Evolutionary conservation across 2,329 filamentous ascomycete genomes (phyloP).

Genomic region (Sclerotinia spermophila): DNA sequence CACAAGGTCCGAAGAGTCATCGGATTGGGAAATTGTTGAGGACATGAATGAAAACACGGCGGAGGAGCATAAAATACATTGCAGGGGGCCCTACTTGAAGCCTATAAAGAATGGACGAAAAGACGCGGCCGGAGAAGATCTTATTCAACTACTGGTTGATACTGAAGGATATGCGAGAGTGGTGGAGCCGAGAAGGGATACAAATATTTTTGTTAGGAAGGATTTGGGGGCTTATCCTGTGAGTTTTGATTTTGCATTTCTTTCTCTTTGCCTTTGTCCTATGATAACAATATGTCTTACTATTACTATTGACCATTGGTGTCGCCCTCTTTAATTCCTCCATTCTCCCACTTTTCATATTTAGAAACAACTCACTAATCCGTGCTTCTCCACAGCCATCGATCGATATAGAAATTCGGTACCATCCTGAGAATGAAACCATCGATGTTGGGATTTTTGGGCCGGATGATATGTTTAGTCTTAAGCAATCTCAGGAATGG

Average conservation of each 20-base stretch:
- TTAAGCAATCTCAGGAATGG: slow-evolving; percentile 24
- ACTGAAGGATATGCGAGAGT: neutral
- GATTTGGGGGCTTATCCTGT: slow-evolving; percentile 28
- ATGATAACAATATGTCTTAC: neutral
- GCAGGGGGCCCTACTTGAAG: neutral
- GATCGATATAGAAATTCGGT: slow-evolving; percentile 36
- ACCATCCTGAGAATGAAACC: slow-evolving; percentile 21
- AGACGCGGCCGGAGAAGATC: too few species aligned
- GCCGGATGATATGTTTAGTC: slow-evolving; percentile 25
- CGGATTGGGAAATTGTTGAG: slow-evolving; percentile 15
- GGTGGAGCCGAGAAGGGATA: neutral
- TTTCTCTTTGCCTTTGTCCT: neutral
- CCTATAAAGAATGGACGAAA: neutral
- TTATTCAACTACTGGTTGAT: neutral
- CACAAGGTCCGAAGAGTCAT: slow-evolving; percentile 12
- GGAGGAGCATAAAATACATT: neutral
- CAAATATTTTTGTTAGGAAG: neutral
- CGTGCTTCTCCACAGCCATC: slow-evolving; percentile 29
- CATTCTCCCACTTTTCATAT: too few species aligned
- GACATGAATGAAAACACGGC: neutral
- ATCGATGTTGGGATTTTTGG: slow-evolving; percentile 36
- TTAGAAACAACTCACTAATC: neutral
- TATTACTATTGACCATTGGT: too few species aligned
- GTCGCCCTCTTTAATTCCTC: neutral
- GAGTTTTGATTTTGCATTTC: slow-evolving; percentile 17